phyloP scores from a whole-genome alignment of 805 yeast species.

The Saccharomycopsis sp. region DNA sequence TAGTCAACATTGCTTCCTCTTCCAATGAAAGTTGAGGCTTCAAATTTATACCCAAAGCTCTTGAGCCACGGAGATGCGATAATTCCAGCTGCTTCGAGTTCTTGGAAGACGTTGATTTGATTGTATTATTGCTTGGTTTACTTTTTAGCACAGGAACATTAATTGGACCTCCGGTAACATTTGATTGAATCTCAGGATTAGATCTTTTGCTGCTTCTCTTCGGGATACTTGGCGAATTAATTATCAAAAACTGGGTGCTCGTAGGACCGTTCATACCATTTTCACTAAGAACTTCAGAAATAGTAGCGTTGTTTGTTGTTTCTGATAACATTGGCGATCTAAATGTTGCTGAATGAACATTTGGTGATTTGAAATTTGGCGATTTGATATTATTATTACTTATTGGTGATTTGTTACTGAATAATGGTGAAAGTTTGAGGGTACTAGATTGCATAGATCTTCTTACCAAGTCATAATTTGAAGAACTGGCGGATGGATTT shows the following conservation, averaged over 20 bases:
- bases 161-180: not conserved
- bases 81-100: not conserved
- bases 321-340: slow-evolving; percentile 5
- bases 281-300: not conserved
- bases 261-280: not conserved
- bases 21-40: not conserved
- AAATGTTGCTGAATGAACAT: not conserved
- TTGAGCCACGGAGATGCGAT: slow-evolving; percentile 11
- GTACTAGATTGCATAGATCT: slow-evolving; percentile 8
- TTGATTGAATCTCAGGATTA: not conserved
- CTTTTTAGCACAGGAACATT: slow-evolving; percentile 18
- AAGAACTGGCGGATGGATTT: slow-evolving; percentile 11
- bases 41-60: slow-evolving; percentile 15
- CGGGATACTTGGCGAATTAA: slow-evolving; percentile 18
- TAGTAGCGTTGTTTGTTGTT: not conserved
- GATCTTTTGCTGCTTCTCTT: slow-evolving; percentile 18
- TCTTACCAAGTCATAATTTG: slow-evolving; percentile 13
- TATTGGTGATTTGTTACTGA: slow-evolving; percentile 1
- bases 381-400: not conserved
- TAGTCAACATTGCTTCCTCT: slow-evolving; percentile 9
- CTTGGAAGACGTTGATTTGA: not conserved
- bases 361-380: slow-evolving; percentile 1
- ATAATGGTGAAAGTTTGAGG: slow-evolving; percentile 6
- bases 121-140: slow-evolving; percentile 1
- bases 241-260: slow-evolving; percentile 4